phyloP scores from a whole-genome alignment of 2,329 filamentous ascomycete species.

The Penicillium crustosum region DNA sequence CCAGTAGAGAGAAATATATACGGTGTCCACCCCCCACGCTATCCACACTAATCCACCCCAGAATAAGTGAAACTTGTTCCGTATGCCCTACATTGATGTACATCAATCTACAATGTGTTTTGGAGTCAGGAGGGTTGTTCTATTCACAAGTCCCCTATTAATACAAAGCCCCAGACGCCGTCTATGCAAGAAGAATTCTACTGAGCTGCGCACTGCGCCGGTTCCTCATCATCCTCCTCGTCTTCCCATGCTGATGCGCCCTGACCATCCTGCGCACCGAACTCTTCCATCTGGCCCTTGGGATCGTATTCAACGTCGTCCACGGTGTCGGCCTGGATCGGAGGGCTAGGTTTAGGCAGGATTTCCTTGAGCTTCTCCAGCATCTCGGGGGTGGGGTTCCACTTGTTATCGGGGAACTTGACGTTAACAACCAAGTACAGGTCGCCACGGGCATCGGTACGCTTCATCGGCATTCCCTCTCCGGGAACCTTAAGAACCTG shows the following conservation, averaged over 20 bases:
- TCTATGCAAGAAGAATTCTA: conserved; percentile 37
- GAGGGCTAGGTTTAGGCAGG: conserved; percentile 63
- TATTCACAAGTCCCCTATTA: conserved; percentile 11
- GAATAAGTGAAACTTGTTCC: neutral
- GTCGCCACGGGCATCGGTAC: conserved; percentile 78
- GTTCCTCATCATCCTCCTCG: conserved; percentile 49
- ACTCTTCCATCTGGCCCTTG: conserved; percentile 78
- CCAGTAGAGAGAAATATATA: neutral
- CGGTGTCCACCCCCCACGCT: conserved; percentile 45
- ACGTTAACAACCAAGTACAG: conserved; percentile 84
- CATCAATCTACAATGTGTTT: neutral
- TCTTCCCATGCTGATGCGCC: conserved; percentile 50
- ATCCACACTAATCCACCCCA: conserved; percentile 29
- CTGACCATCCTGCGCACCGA: conserved; percentile 46
- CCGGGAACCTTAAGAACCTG: conserved; percentile 82
- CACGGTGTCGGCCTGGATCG: conserved; percentile 69
- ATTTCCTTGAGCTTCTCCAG: conserved; percentile 72
- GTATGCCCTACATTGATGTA: neutral
- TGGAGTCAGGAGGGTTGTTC: neutral
- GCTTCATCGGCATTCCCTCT: conserved; percentile 94
- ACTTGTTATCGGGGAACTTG: conserved; percentile 83
- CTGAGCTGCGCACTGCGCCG: conserved; percentile 52
- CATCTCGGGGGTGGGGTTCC: conserved; percentile 70
- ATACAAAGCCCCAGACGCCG: conserved; percentile 29
- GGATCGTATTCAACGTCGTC: conserved; percentile 87